These are phyloP conservation scores for Globisporangium acanthophoron DNA, from an alignment of 352 stramenopile genomes.

Conservation along the genomic window DNA sequence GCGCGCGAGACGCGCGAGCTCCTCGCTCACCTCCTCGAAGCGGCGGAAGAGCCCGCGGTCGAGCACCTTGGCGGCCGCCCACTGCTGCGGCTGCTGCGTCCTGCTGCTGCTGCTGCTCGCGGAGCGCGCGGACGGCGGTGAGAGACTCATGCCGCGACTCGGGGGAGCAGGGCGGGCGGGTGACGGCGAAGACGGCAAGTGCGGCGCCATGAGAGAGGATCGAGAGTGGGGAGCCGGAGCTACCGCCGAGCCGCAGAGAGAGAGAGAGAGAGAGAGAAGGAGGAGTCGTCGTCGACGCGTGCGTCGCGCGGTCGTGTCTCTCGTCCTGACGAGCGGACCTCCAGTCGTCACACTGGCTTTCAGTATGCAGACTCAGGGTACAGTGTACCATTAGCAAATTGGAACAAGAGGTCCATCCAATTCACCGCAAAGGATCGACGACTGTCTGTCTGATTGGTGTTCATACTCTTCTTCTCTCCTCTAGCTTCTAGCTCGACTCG, in stretches of 20 bases:
- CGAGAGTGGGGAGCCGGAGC: neutral
- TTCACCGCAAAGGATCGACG: too few relatives aligned
- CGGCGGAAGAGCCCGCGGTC: conserved; percentile 53
- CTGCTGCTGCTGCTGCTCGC: neutral
- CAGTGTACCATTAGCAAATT: too few relatives aligned
- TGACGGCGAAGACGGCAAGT: conserved; percentile 15
- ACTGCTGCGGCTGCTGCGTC: neutral
- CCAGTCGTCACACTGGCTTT: too few relatives aligned
- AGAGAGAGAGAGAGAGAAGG: neutral
- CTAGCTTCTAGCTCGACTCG: too few relatives aligned
- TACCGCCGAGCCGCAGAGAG: neutral
- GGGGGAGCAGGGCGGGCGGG: too few relatives aligned
- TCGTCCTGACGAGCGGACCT: too few relatives aligned
- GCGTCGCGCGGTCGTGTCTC: too few relatives aligned
- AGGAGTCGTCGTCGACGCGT: too few relatives aligned
- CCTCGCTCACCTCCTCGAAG: conserved; percentile 48
- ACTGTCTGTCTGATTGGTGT: too few relatives aligned
- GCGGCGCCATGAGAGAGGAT: conserved; percentile 10
- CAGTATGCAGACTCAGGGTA: neutral
- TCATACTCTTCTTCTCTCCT: too few relatives aligned
- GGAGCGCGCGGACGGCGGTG: neutral
- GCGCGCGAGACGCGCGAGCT: conserved; percentile 33
- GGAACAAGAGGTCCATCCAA: too few relatives aligned
- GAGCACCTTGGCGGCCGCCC: conserved; percentile 15
- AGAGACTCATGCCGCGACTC: neutral